Evolutionary conservation across 1,284 basidiomycete genomes (phyloP).

Genomic region (Naganishia sp.): DNA sequence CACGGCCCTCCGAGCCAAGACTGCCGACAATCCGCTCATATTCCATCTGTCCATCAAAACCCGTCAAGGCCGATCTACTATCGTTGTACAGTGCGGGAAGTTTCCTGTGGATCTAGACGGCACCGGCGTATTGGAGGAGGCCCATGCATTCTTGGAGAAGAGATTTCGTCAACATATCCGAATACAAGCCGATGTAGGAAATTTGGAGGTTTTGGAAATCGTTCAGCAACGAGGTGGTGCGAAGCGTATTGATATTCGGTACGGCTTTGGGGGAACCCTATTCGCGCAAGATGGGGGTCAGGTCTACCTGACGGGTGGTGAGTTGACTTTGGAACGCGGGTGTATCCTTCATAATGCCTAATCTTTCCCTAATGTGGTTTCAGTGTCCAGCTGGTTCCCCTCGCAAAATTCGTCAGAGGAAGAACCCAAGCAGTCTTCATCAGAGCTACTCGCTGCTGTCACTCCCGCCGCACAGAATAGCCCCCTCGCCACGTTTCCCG

Average conservation of each 20-base stretch:
- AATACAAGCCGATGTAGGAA: constrained; percentile 10
- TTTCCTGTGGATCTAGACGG: constrained; percentile 14
- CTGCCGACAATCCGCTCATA: constrained; percentile 6
- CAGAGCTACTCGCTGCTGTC: background rate
- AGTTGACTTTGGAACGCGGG: background rate
- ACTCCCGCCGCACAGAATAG: constrained; percentile 8
- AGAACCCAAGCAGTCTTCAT: background rate
- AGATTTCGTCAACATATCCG: constrained; percentile 23
- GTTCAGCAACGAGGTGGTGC: constrained; percentile 4
- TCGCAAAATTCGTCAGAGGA: constrained; percentile 17
- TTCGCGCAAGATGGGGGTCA: constrained; percentile 10
- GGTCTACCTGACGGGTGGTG: constrained; percentile 3
- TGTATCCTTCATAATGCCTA: background rate
- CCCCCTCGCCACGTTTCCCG: constrained; percentile 10
- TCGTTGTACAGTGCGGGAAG: constrained; percentile 16
- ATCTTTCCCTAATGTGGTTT: background rate
- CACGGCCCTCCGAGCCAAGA: constrained; percentile 4
- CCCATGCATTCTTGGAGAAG: constrained; percentile 16
- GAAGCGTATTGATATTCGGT: constrained; percentile 20
- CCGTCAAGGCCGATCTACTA: constrained; percentile 19
- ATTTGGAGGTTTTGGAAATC: constrained; percentile 11
- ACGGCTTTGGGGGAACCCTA: constrained; percentile 6
- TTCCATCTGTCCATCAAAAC: constrained; percentile 23
- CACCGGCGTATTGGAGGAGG: constrained; percentile 6
- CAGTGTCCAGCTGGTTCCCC: constrained; percentile 23